A percentile compares a stretch with the other conserved stretches of the same genome.
Evolutionary conservation across 1,284 basidiomycete genomes (phyloP).

Genomic region (Microbotryomycetes sp.): DNA sequence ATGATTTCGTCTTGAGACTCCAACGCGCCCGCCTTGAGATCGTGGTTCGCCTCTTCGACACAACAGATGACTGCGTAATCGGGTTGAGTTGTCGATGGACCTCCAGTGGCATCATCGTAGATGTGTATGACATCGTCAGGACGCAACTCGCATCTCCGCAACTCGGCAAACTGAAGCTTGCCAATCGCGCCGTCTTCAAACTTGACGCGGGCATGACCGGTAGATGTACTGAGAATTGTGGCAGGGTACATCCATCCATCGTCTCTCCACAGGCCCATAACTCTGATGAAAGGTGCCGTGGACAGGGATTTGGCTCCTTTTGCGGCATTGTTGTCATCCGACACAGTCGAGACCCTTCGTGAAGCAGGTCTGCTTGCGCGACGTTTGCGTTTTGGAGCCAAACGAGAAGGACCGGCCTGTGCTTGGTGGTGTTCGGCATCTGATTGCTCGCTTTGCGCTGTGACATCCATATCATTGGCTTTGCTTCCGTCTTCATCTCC

Average conservation of each 20-base stretch:
- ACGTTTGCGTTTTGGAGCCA: no score
- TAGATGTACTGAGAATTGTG: slow-evolving; percentile 1
- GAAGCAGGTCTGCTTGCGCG: background rate
- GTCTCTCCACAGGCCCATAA: slow-evolving; percentile 28
- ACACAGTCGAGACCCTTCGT: background rate
- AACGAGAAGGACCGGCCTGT: no score
- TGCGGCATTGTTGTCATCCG: background rate
- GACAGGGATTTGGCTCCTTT: background rate
- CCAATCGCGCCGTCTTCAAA: slow-evolving; percentile 27
- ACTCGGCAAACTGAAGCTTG: slow-evolving; percentile 10
- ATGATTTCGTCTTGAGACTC: slow-evolving; percentile 41
- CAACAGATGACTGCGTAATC: background rate
- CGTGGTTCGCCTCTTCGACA: slow-evolving; percentile 36
- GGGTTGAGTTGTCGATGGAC: background rate
- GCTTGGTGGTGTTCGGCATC: no score
- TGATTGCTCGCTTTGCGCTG: no score
- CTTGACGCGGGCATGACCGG: slow-evolving; percentile 2
- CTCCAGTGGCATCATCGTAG: slow-evolving; percentile 5
- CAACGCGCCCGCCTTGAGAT: slow-evolving; percentile 41
- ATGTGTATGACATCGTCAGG: slow-evolving; percentile 18
- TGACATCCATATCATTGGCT: background rate
- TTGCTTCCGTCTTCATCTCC: background rate
- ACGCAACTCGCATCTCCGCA: slow-evolving; percentile 21
- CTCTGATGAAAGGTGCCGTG: slow-evolving; percentile 29
- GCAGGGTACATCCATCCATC: slow-evolving; percentile 19